phyloP scores from a whole-genome alignment of 2,329 filamentous ascomycete genomes.

The Hymenoscyphus albidus region DNA sequence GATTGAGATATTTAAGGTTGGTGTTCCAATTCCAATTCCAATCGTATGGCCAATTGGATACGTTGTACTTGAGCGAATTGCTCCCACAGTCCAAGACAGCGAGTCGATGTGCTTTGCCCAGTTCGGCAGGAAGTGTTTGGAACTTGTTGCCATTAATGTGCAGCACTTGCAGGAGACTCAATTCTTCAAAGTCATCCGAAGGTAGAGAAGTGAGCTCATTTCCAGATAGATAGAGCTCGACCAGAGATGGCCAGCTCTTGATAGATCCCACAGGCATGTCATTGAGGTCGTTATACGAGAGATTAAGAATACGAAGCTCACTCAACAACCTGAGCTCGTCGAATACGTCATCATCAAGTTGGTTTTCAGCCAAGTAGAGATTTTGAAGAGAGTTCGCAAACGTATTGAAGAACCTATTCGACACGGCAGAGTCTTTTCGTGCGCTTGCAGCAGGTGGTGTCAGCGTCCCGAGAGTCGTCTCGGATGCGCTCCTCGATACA shows the following conservation, averaged over 20 bases:
- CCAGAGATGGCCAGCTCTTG: slow-evolving; percentile 82
- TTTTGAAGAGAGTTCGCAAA: slow-evolving; percentile 84
- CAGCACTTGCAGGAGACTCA: slow-evolving; percentile 79
- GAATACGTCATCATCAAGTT: slow-evolving; percentile 91
- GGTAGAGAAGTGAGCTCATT: slow-evolving; percentile 91
- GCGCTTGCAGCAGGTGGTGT: slow-evolving; percentile 50
- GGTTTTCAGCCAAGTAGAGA: slow-evolving; percentile 87
- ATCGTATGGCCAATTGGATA: slow-evolving; percentile 97
- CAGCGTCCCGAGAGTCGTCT: slow-evolving; percentile 38
- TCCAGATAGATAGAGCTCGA: slow-evolving; percentile 90
- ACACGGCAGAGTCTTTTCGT: slow-evolving; percentile 87
- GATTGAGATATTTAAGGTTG: slow-evolving; percentile 88
- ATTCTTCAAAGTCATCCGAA: slow-evolving; percentile 89
- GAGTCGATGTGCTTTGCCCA: slow-evolving; percentile 89
- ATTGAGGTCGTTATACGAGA: slow-evolving; percentile 91
- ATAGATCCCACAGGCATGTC: slow-evolving; percentile 89
- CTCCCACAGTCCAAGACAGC: slow-evolving; percentile 91
- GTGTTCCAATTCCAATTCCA: slow-evolving; percentile 99
- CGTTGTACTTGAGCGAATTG: slow-evolving; percentile 96
- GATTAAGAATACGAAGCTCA: slow-evolving; percentile 82
- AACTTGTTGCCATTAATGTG: slow-evolving; percentile 99
- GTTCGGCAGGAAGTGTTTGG: slow-evolving; percentile 89
- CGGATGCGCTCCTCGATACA: slow-evolving; percentile 62
- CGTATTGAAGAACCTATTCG: slow-evolving; percentile 74
- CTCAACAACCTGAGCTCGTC: slow-evolving; percentile 79